Conservation (phyloP, 805 yeast species). For the Torulaspora microellipsoides region DNA sequence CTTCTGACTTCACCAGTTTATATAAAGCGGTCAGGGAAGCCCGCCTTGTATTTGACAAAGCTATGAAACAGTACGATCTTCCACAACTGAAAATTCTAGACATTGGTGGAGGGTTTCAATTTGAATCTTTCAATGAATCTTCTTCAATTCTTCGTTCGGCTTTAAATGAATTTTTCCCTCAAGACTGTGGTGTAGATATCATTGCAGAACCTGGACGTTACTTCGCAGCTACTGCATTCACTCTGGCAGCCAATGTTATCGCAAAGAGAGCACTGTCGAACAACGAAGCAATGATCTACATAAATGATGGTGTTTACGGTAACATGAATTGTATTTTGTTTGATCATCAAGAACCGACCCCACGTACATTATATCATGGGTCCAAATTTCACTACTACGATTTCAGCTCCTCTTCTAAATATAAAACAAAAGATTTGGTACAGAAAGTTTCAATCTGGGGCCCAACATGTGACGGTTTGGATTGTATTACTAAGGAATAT, state of each 20-base stretch:
- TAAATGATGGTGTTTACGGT: slow-evolving; percentile 95
- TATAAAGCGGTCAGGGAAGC: slow-evolving; percentile 71
- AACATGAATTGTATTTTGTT: slow-evolving; percentile 89
- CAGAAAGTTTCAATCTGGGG: slow-evolving; percentile 82
- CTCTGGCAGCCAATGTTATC: slow-evolving; percentile 76
- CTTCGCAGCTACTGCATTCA: slow-evolving; percentile 79
- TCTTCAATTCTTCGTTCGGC: slow-evolving; percentile 53
- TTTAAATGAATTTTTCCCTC: slow-evolving; percentile 58
- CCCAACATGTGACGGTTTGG: slow-evolving; percentile 96
- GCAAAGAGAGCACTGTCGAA: slow-evolving; percentile 59
- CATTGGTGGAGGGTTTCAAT: slow-evolving; percentile 90
- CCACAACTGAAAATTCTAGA: slow-evolving; percentile 55
- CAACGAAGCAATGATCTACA: slow-evolving; percentile 63
- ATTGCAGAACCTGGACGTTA: slow-evolving; percentile 96
- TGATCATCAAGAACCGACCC: slow-evolving; percentile 81
- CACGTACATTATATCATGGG: slow-evolving; percentile 58
- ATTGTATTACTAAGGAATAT: slow-evolving; percentile 60
- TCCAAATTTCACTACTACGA: slow-evolving; percentile 43
- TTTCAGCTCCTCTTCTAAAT: slow-evolving; percentile 25
- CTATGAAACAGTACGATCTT: slow-evolving; percentile 41
- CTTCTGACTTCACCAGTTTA: slow-evolving; percentile 63
- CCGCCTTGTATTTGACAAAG: slow-evolving; percentile 59
- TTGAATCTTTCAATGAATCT: slow-evolving; percentile 54
- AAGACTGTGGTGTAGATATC: slow-evolving; percentile 37
- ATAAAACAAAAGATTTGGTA: not conserved